Evolutionary conservation across 176 grass and related monocot genomes (phyloP).

Genomic region (Pharus latifolius): DNA sequence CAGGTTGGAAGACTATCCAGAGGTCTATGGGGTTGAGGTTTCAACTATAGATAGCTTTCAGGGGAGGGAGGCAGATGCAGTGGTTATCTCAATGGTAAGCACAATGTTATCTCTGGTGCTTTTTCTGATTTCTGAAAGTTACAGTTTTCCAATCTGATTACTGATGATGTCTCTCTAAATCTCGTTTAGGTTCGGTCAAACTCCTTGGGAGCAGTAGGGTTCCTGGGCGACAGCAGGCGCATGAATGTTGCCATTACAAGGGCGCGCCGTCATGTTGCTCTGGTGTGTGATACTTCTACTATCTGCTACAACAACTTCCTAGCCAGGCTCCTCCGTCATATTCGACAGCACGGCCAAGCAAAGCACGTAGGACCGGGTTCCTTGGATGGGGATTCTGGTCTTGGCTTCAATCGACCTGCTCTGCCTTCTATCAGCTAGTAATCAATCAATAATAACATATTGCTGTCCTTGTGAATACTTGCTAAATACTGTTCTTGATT

Average conservation of each 20-base stretch:
- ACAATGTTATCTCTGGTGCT: background rate
- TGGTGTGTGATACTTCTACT: conserved; percentile 80
- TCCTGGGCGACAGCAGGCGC: conserved; percentile 73
- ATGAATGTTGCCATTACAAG: conserved; percentile 88
- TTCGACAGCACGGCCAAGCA: conserved; percentile 59
- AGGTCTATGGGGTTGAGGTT: conserved; percentile 63
- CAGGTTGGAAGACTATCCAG: conserved; percentile 51
- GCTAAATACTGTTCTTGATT: background rate
- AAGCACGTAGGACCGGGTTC: conserved; percentile 56
- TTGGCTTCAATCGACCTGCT: conserved; percentile 13
- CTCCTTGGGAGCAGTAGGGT: conserved; percentile 69
- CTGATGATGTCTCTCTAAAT: conserved; percentile 8
- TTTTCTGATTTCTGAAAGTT: background rate
- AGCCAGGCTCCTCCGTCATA: conserved; percentile 64
- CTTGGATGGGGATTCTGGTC: background rate
- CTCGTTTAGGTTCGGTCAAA: conserved; percentile 68
- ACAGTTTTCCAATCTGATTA: background rate
- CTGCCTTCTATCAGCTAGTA: conserved; percentile 9
- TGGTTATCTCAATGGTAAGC: conserved; percentile 84
- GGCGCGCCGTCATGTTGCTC: conserved; percentile 58
- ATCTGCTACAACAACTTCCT: conserved; percentile 81
- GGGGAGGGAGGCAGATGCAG: conserved; percentile 78
- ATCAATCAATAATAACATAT: background rate
- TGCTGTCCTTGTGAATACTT: background rate
- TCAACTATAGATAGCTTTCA: conserved; percentile 96